phyloP scores from a whole-genome alignment of 1,139 yeast genomes.

The Candida sp. region DNA sequence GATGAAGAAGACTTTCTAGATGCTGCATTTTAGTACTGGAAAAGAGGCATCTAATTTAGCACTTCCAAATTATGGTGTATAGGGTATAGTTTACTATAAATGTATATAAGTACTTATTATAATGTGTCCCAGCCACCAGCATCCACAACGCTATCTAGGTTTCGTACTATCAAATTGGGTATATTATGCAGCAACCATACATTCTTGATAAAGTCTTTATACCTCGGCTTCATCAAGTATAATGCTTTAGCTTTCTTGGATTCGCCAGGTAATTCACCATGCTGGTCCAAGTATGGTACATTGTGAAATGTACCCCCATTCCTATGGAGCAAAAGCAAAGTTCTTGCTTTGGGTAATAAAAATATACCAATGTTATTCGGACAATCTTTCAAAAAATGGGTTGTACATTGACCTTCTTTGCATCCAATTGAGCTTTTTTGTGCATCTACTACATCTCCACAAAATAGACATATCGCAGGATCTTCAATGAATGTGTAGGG shows the following conservation, averaged over 20 bases:
- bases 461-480: conserved; percentile 85
- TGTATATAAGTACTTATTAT: no score
- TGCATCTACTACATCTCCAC: conserved; percentile 67
- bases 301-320: conserved; percentile 80
- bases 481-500: conserved; percentile 52
- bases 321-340: conserved; percentile 62
- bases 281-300: conserved; percentile 83
- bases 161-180: conserved; percentile 74
- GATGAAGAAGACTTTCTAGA: conserved; percentile 11
- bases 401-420: conserved; percentile 63
- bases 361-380: conserved; percentile 73
- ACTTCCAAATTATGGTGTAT: no score
- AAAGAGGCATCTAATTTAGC: no score
- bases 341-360: conserved; percentile 70
- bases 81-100: no score
- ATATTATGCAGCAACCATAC: conserved; percentile 82
- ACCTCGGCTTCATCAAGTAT: conserved; percentile 58
- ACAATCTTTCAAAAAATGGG: conserved; percentile 64
- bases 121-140: conserved; percentile 97
- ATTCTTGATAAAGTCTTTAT: conserved; percentile 61
- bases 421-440: conserved; percentile 58
- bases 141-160: conserved; percentile 73
- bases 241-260: conserved; percentile 72
- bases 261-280: conserved; percentile 84
- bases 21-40: no score